Base-by-base conservation (phyloP, 2,329 filamentous ascomycete species). In the Fusarium neocosmosporiellum region DNA sequence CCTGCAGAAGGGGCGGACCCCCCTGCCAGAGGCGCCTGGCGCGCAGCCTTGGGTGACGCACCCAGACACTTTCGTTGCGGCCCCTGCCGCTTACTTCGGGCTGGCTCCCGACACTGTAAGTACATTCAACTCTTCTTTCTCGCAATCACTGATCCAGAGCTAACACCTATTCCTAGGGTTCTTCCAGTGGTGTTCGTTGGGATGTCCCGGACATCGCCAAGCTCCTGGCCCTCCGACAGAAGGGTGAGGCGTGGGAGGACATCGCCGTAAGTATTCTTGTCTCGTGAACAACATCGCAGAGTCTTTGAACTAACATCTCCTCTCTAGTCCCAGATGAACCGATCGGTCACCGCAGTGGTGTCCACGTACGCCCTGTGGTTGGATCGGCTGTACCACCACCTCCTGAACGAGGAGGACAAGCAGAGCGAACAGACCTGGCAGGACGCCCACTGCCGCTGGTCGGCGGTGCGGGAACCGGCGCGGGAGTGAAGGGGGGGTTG, bases 21-120 rank as follows among this genome's bases (percentile, higher is more conserved):
- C 69, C 1, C 14, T 71, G 0, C 69, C 69, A 2, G 69, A 72
- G 18, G 29, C 33, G 1, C 48, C 55, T 7, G 65, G 59, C 9
- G 65, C 39, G 1, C 43, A 41, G 4, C 55, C 55, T 3, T 71
- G 69, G 65, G 34, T 69, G 1, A 11, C 46, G 1, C 46, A 29
- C 46, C 24, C 46, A n/a, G 18, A 50, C 5, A 50, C 46, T 11
- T 18, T 29, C n/a, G 46, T 50, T 29, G 46, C 46, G 46, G 46
- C 46, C 7, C 46, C 46, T 50, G 46, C 46, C 46, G 24, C 46
- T 29, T 50, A 29, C 46, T 50, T 50, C 46, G 46, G 46, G 24
- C 46, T n/a, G 16, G 46, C 18, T 29, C 24, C 24, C 18, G 24
- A n/a, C 24, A 29, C 24, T 11, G 43, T 48, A 4, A 46, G 43